phyloP scores from a whole-genome alignment of 768 basidiomycete genomes.

The Pulveroboletus frians region DNA sequence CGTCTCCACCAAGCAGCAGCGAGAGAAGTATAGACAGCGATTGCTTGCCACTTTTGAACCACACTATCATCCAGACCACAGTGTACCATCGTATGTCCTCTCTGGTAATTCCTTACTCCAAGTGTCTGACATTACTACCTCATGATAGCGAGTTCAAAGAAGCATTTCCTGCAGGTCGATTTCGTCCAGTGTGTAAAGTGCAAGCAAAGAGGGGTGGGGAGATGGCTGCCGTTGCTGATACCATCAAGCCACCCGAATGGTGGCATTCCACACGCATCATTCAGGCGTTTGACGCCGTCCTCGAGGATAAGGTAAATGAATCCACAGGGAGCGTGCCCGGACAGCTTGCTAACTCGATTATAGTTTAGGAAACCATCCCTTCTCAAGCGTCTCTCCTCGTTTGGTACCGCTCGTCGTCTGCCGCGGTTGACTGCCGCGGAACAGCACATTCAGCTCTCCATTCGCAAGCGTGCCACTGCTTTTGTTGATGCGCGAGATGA shows the following conservation, averaged over 20 bases:
- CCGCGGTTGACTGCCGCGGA: conserved; percentile 76
- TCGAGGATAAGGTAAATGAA: conserved; percentile 68
- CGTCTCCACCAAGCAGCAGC: conserved; percentile 72
- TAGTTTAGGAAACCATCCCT: conserved; percentile 88
- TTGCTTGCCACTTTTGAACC: conserved; percentile 76
- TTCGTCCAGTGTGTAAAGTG: conserved; percentile 88
- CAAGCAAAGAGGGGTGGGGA: conserved; percentile 79
- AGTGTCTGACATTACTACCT: conserved; percentile 1
- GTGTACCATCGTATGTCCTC: conserved; percentile 56
- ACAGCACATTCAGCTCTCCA: conserved; percentile 79
- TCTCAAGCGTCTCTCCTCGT: conserved; percentile 76
- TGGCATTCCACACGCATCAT: conserved; percentile 92
- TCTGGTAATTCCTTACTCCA: background rate
- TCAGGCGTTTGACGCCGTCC: conserved; percentile 81
- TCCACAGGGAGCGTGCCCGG: background rate
- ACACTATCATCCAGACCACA: conserved; percentile 87
- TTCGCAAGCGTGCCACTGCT: conserved; percentile 89
- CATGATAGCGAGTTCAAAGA: conserved; percentile 81
- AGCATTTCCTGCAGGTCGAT: conserved; percentile 88
- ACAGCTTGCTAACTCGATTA: conserved; percentile 2
- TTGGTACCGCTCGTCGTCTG: conserved; percentile 63
- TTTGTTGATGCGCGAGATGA: conserved; percentile 93
- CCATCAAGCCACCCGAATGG: conserved; percentile 88
- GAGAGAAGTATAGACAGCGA: conserved; percentile 73
- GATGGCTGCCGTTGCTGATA: conserved; percentile 78